Percentiles rank a stretch among this genome's conserved stretches.
These are phyloP conservation scores for Paramyrothecium sp. DNA, from an alignment of 2,329 filamentous ascomycete genomes.

Conservation along the genomic window DNA sequence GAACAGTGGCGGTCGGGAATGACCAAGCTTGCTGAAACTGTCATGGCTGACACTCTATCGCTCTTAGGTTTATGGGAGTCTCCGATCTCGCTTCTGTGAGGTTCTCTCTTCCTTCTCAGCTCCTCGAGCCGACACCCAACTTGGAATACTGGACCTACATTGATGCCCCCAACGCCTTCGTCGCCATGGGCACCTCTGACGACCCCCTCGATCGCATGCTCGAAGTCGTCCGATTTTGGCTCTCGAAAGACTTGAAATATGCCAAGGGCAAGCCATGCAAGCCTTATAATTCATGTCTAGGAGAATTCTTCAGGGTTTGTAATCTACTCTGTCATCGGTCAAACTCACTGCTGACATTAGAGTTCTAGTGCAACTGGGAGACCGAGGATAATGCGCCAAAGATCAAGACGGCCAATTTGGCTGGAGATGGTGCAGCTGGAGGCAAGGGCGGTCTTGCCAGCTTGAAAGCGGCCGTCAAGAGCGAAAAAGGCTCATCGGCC, in stretches of 20 bases:
- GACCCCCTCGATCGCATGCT: slow-evolving; percentile 92
- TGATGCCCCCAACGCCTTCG: slow-evolving; percentile 89
- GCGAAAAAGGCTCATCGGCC: slow-evolving; percentile 44
- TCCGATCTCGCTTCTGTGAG: slow-evolving; percentile 92
- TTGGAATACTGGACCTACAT: slow-evolving; percentile 99
- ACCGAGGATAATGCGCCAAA: slow-evolving; percentile 74
- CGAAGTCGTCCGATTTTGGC: slow-evolving; percentile 94
- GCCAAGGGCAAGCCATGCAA: slow-evolving; percentile 98
- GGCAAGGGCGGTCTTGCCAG: slow-evolving; percentile 45
- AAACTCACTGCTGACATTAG: slow-evolving; percentile 9
- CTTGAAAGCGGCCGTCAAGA: slow-evolving; percentile 43
- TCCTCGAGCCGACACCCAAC: slow-evolving; percentile 94
- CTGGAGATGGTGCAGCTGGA: slow-evolving; percentile 25
- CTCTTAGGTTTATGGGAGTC: slow-evolving; percentile 83
- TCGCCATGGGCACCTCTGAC: slow-evolving; percentile 81
- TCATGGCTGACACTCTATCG: slow-evolving; percentile 12
- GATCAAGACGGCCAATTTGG: slow-evolving; percentile 51
- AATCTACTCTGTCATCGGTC: not conserved
- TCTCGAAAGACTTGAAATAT: slow-evolving; percentile 98
- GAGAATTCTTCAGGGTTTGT: slow-evolving; percentile 91
- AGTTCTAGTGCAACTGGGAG: slow-evolving; percentile 84
- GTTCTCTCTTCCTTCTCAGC: slow-evolving; percentile 92
- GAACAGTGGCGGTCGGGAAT: slow-evolving; percentile 8
- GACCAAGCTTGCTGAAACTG: not conserved
- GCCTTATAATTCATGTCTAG: slow-evolving; percentile 94